Base-by-base conservation (phyloP, 306 rosid species). In the Luffa acutangula region DNA sequence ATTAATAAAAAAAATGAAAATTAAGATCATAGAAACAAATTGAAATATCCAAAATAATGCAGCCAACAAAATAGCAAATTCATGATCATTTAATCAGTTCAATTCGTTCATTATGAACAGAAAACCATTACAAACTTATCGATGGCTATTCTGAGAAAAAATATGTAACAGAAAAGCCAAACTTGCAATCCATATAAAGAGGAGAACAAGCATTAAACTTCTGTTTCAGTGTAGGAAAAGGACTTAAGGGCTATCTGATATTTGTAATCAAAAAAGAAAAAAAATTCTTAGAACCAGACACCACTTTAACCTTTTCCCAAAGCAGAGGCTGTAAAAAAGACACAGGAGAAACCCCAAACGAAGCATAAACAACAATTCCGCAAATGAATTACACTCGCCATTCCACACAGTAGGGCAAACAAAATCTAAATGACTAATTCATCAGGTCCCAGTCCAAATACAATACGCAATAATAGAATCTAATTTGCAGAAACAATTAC, bases 121-220 rank as follows among this genome's bases (percentile, higher is more conserved):
- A 13, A 49, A 7, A 72, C 48, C 78, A 74, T 74, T 31, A 51
- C 4, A 7, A 49, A 74, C 4, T 14, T 7, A 11, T 25, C 43
- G 2, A 71, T 21, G 14, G 53, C 75, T 12, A 69, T 42, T 2
- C 34, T n/a, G 15, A 12, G 39, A 13, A 71, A 21, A 43, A 48
- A 37, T 69, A 49, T 84, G 85, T 89, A 62, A 87, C 89, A 84
- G 79, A 86, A 83, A 84, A 84, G 86, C 87, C 92, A 93, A 91
- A 84, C 91, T 86, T 87, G 90, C 86, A 85, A 80, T 81, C 87
- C 86, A 83, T 49, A 67, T 10, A 78, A 48, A 10, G 63, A 67
- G 86, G 82, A 76, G 65, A 33, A 48, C 89, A 91, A 87, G 84
- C 81, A 91, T 90, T 80, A 85, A 85, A 87, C 83, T 85, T 80